Evolutionary conservation across 2,329 filamentous ascomycete species (phyloP), one percentile per base, ranked within the genome.

Genomic region (Lithohypha guttulata): DNA sequence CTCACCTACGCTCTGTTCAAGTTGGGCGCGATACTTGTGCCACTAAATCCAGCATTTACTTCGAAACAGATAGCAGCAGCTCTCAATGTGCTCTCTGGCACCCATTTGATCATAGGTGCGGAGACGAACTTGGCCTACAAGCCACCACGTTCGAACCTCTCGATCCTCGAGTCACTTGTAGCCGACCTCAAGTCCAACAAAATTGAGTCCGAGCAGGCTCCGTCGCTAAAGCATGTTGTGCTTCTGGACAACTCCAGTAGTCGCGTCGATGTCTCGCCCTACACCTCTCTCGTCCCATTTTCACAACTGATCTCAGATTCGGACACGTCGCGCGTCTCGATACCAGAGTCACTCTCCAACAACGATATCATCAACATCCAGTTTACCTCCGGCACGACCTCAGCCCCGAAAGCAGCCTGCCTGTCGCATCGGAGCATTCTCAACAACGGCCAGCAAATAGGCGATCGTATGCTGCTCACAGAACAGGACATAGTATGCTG

Each of bases 311-410:
- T 56, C 19, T 62, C 61, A 9, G 54, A 62, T 7, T 58, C 71
- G 43, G 60, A 64, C 4, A 57, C 55, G 53, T 33, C 44, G 42
- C 33, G 43, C 59, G 44, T 41, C 82, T 62, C 52, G 60, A 53
- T 44, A 65, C 60, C 57, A 66, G 55, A 8, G 51, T 51, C 20
- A 59, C 17, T 60, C 34, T 46, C 42, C 8, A 46, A 50, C 23
- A n/a, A 35, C 15, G 89, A 96, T 35, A 77, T 81, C 2, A 79
- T 93, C 49, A 96, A 95, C 56, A 94, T 96, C 48, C 89, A 96
- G 59, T 96, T 96, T 64, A 98, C 91, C 0, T 89, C 81, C 0
- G 91, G 89, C n/a, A 96, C 91, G 0, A 96, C 91, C 0, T 84
- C 83, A 1, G 69, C 74, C 53, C 89, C 87, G 15, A 96, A 96